Percentiles rank a stretch among this genome's conserved stretches.
phyloP scores from a whole-genome alignment of 2,329 filamentous ascomycete genomes.

The Sphaerulina musiva region DNA sequence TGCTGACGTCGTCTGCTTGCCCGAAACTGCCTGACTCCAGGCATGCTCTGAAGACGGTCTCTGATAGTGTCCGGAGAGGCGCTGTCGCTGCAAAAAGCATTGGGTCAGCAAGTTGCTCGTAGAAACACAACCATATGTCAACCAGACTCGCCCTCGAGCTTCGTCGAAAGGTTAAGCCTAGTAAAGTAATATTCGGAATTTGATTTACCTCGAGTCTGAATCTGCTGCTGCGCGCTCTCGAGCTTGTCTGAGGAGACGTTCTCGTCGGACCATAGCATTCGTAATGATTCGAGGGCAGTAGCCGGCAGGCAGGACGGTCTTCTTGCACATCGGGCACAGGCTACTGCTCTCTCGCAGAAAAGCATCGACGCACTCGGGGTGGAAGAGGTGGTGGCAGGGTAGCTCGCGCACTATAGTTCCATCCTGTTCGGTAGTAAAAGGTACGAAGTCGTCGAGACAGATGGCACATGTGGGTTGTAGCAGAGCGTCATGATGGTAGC shows the following conservation, averaged over 20 bases:
- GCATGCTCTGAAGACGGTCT: constrained; percentile 9
- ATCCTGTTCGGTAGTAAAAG: constrained; percentile 15
- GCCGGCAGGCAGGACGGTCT: constrained; percentile 66
- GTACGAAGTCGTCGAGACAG: constrained; percentile 72
- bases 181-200: too few species aligned
- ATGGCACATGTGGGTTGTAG: constrained; percentile 84
- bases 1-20: constrained; percentile 16
- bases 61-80: constrained; percentile 8
- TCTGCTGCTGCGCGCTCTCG: constrained; percentile 41
- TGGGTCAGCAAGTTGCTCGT: too few species aligned
- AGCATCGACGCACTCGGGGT: constrained; percentile 82
- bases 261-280: constrained; percentile 78
- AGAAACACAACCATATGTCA: too few species aligned
- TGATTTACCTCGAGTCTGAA: constrained; percentile 1
- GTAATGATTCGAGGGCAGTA: constrained; percentile 57
- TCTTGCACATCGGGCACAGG: constrained; percentile 86
- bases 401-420: constrained; percentile 69
- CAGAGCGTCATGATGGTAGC: constrained; percentile 37
- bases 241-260: constrained; percentile 60
- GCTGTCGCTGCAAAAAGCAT: not conserved
- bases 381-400: constrained; percentile 86
- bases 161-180: too few species aligned
- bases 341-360: constrained; percentile 74
- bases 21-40: constrained; percentile 12
- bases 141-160: too few species aligned